Evolutionary conservation across 2,329 filamentous ascomycete genomes (phyloP).

Genomic region (Colletotrichum sidae): DNA sequence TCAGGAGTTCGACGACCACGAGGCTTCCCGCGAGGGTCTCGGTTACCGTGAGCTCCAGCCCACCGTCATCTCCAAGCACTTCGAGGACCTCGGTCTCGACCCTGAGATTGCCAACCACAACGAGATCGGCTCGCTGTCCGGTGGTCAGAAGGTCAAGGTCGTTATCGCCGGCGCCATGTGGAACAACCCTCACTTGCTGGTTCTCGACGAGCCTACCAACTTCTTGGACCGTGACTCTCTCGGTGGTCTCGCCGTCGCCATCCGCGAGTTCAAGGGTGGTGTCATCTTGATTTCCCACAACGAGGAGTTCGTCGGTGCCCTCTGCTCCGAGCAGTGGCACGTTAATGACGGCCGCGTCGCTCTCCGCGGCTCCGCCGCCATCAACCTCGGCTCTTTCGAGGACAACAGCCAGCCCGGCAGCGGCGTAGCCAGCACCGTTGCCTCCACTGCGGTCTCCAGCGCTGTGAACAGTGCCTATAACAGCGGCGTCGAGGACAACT

Average conservation of each 20-base stretch:
- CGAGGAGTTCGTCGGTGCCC: constrained; percentile 96
- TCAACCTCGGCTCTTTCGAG: constrained; percentile 87
- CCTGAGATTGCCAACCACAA: constrained; percentile 99
- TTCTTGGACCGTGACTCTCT: constrained; percentile 98
- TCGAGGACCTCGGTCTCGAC: constrained; percentile 95
- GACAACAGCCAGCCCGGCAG: constrained; percentile 71
- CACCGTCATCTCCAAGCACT: constrained; percentile 96
- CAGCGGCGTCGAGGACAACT: constrained; percentile 83
- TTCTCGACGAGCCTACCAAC: constrained; percentile 98
- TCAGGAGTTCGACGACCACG: constrained; percentile 98
- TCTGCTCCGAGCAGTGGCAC: constrained; percentile 97
- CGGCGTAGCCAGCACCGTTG: constrained; percentile 68
- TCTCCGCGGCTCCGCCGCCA: constrained; percentile 81
- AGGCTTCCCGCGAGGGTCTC: constrained; percentile 97
- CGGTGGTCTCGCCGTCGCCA: constrained; percentile 95
- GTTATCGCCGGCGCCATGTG: constrained; percentile 96
- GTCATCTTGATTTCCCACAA: constrained; percentile 99
- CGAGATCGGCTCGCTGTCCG: constrained; percentile 93
- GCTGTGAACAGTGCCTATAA: constrained; percentile 67
- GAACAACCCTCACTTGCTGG: constrained; percentile 98
- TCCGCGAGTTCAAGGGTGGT: constrained; percentile 97
- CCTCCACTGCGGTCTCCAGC: constrained; percentile 67
- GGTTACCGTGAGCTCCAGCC: constrained; percentile 95
- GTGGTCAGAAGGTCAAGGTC: constrained; percentile 99
- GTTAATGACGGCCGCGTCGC: constrained; percentile 89